Percentiles rank a stretch among this genome's conserved stretches.
Conservation (phyloP, 2,329 filamentous ascomycete species). For the Cytospora piceae region DNA sequence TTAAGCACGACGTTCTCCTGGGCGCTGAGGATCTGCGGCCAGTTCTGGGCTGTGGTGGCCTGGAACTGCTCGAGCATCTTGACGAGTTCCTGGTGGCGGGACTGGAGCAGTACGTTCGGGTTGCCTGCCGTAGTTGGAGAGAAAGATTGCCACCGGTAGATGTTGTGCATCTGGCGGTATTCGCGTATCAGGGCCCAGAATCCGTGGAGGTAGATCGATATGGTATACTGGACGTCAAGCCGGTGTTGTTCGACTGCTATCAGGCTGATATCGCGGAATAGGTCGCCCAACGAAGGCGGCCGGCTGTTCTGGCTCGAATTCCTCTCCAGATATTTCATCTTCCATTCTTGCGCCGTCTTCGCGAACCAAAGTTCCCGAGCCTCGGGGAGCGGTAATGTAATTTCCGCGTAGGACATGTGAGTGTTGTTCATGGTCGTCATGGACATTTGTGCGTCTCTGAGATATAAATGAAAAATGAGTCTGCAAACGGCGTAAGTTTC, state of each 20-base stretch:
- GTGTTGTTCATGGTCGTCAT: conserved; percentile 69
- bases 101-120: conserved; percentile 49
- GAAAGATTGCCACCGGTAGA: conserved; percentile 53
- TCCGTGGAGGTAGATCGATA: conserved; percentile 65
- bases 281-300: conserved; percentile 57
- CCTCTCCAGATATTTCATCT: conserved; percentile 56
- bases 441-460: conserved; percentile 68
- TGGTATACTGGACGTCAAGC: conserved; percentile 60
- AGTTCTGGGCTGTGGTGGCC: conserved; percentile 44
- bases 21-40: conserved; percentile 48
- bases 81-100: conserved; percentile 64
- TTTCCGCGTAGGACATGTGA: conserved; percentile 69
- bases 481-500: conserved; percentile 37
- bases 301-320: conserved; percentile 43
- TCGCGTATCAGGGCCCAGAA: conserved; percentile 70
- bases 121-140: conserved; percentile 45
- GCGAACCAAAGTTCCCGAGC: conserved; percentile 68
- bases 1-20: conserved; percentile 54
- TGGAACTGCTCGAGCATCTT: conserved; percentile 58
- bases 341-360: conserved; percentile 66
- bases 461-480: conserved; percentile 66
- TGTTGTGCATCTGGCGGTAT: conserved; percentile 61
- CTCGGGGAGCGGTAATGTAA: conserved; percentile 68
- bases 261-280: conserved; percentile 59
- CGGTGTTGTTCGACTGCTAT: conserved; percentile 52